Base-by-base conservation (phyloP, 192 early-diverging fungal genomes). In the Backusella morwellensis region DNA sequence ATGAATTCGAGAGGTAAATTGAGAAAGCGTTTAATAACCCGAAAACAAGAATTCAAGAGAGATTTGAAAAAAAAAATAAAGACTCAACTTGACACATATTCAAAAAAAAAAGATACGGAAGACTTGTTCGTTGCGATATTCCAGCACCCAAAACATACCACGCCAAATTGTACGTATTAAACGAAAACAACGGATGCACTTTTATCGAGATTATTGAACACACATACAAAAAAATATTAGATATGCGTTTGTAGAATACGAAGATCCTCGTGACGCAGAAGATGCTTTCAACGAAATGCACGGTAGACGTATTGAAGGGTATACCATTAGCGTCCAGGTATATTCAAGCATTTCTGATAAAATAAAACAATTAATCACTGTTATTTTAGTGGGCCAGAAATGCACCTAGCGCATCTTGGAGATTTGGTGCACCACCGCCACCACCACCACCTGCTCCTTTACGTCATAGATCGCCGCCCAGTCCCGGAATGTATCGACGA, bases 281-380 rank as follows among this genome's bases (percentile, higher is more conserved):
- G 96, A 97, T 81, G 96, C 97, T n/a, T 96, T 90, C 75, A 87
- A 96, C 78, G 95, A 94, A 50, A 95, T 99, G 96, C 95, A 95
- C 78, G 93, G 93, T 66, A 78, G 91, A 73, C 86, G 90, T 40
- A 79, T 98, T 35, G 95, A 94, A 66, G 95, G 96, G n/a, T 80
- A 89, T 79, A 81, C 89, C 36, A 81, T 98, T 47, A 90, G 89
- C 47, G 89, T 98, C 63, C 95, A 98, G 90, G 93, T 91, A 81
- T 67, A 50, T 35, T 35, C 2, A 36, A 17, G 15, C 15, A 40
- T 40, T 40, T 40, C 19, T 26, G 29, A 72, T 52, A 38, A 52
- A 41, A 66, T 68, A 35, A 63, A 32, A 32, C 3, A 32, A 32
- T 32, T 32, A 32, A 34, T 40, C 9, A 3, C 11, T 40, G 2